phyloP scores from a whole-genome alignment of 768 basidiomycete genomes.

The Suillus brevipes region DNA sequence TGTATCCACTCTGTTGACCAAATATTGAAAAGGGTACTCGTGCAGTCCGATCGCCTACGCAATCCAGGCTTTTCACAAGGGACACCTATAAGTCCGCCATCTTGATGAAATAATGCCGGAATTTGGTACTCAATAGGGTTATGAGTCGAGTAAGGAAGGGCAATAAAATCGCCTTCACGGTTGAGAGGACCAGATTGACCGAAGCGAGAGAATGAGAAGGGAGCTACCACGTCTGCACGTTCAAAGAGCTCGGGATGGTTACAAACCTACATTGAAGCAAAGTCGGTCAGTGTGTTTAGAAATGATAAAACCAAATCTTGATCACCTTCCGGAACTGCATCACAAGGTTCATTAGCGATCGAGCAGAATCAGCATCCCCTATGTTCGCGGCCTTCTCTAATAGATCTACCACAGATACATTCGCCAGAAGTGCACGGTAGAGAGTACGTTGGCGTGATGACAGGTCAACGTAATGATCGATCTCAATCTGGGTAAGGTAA shows the following conservation, averaged over 20 bases:
- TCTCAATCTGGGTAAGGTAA: constrained; percentile 86
- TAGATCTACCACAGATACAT: constrained; percentile 93
- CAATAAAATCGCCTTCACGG: constrained; percentile 85
- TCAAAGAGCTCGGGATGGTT: constrained; percentile 99
- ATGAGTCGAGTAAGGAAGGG: constrained; percentile 80
- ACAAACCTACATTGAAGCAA: constrained; percentile 63
- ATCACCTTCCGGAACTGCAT: constrained; percentile 98
- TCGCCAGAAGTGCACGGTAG: constrained; percentile 86
- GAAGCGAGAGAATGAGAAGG: constrained; percentile 85
- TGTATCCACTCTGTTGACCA: constrained; percentile 87
- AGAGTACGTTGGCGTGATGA: constrained; percentile 89
- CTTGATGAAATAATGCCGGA: constrained; percentile 75
- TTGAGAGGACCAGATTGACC: constrained; percentile 79
- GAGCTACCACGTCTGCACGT: constrained; percentile 91
- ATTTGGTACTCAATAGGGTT: constrained; percentile 82
- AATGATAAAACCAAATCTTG: constrained; percentile 3
- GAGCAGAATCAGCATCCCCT: constrained; percentile 87
- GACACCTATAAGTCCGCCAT: constrained; percentile 69
- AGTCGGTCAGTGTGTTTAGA: constrained; percentile 1
- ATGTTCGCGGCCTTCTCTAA: constrained; percentile 90
- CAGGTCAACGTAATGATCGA: constrained; percentile 91
- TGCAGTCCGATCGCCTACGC: constrained; percentile 51
- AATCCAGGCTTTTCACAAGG: constrained; percentile 54
- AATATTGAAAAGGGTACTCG: constrained; percentile 79
- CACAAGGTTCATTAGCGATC: constrained; percentile 97